These are phyloP conservation scores for Cladosporium sp. DNA, from an alignment of 2,329 filamentous ascomycete species.

Conservation along the genomic window DNA sequence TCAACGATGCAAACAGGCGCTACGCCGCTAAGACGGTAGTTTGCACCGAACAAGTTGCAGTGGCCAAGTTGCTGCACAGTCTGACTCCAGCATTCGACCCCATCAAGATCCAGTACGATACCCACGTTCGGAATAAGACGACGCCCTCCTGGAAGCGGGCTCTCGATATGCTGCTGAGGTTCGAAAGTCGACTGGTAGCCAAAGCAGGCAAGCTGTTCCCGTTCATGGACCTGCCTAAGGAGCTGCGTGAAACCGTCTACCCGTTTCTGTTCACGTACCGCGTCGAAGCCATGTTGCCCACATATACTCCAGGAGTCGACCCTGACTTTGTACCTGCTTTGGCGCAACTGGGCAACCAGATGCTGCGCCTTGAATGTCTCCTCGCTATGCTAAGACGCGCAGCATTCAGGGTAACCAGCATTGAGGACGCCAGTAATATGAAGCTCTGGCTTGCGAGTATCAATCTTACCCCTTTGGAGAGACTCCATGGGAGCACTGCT, in stretches of 20 bases:
- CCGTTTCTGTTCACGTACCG: background rate
- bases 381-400: background rate
- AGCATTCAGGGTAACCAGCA: background rate
- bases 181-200: too few species aligned
- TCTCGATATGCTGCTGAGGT: too few species aligned
- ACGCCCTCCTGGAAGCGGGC: too few species aligned
- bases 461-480: background rate
- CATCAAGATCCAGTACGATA: too few species aligned
- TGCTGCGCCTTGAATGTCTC: background rate
- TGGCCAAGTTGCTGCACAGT: too few species aligned
- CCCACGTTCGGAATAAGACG: too few species aligned
- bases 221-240: background rate
- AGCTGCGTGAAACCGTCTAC: background rate
- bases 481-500: background rate
- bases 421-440: background rate
- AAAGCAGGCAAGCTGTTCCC: background rate
- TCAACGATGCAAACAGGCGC: too few species aligned
- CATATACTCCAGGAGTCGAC: background rate
- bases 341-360: background rate
- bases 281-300: background rate
- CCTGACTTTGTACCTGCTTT: background rate
- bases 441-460: background rate
- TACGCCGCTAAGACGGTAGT: too few species aligned
- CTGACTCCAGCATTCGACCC: too few species aligned
- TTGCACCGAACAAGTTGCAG: too few species aligned